Evolutionary conservation across 2,329 filamentous ascomycete genomes (phyloP).

Genomic region (Phyllosticta ampelicida): DNA sequence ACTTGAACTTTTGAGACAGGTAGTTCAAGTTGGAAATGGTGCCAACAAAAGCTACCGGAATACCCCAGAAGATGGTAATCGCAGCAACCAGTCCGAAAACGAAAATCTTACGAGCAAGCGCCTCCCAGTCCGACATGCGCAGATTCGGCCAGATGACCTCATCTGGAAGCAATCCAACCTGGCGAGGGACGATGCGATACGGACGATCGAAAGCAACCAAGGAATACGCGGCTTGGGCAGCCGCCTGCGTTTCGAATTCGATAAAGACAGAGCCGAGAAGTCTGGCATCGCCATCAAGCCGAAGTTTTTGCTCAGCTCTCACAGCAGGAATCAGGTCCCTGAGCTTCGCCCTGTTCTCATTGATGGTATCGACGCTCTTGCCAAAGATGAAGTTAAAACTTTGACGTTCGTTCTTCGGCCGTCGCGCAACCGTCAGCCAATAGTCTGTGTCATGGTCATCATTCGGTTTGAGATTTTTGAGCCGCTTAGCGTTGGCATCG

Average conservation of each 20-base stretch:
- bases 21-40: conserved; percentile 35
- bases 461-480: conserved; percentile 43
- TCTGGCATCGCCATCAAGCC: conserved; percentile 54
- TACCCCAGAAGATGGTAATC: conserved; percentile 36
- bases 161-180: conserved; percentile 34
- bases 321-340: conserved; percentile 62
- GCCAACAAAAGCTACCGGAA: conserved; percentile 36
- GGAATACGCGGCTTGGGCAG: conserved; percentile 78
- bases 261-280: conserved; percentile 73
- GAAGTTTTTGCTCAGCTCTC: conserved; percentile 54
- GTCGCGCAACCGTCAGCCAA: conserved; percentile 29
- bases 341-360: conserved; percentile 69
- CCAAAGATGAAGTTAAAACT: conserved; percentile 30
- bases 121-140: conserved; percentile 25
- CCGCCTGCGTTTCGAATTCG: conserved; percentile 71
- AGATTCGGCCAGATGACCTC: conserved; percentile 40
- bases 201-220: conserved; percentile 65
- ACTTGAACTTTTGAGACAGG: conserved; percentile 26
- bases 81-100: conserved; percentile 30
- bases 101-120: conserved; percentile 20
- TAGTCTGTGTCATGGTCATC: conserved; percentile 5
- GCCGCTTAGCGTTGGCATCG: conserved; percentile 53
- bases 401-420: conserved; percentile 25
- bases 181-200: conserved; percentile 20
- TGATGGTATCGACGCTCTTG: conserved; percentile 58